Percentiles rank a stretch among this genome's conserved stretches.
phyloP scores from a whole-genome alignment of 2,329 filamentous ascomycete genomes.

The Penicillium freii region DNA sequence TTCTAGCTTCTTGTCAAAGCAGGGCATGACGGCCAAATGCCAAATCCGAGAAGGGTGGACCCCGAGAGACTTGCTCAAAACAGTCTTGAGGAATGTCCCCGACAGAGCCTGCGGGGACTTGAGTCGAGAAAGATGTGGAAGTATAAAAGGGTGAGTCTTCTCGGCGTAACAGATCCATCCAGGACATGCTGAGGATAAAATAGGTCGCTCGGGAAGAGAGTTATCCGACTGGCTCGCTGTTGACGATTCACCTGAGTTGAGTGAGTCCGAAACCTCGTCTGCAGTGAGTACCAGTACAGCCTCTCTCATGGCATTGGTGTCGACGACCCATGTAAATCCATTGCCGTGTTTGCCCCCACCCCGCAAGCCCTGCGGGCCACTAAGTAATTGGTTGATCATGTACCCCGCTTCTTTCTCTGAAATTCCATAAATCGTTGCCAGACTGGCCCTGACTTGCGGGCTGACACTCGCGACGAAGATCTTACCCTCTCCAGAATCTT shows the following conservation, averaged over 20 bases:
- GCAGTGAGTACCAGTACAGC: slow-evolving; percentile 77
- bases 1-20: slow-evolving; percentile 98
- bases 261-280: slow-evolving; percentile 62
- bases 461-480: slow-evolving; percentile 91
- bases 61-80: slow-evolving; percentile 68
- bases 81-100: slow-evolving; percentile 85
- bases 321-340: slow-evolving; percentile 83
- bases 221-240: slow-evolving; percentile 17
- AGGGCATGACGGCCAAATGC: slow-evolving; percentile 96
- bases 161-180: slow-evolving; percentile 99
- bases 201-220: slow-evolving; percentile 40
- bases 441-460: slow-evolving; percentile 82
- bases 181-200: slow-evolving; percentile 83
- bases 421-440: slow-evolving; percentile 79
- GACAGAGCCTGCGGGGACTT: slow-evolving; percentile 93
- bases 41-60: slow-evolving; percentile 80
- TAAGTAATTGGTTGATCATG: slow-evolving; percentile 79
- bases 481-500: slow-evolving; percentile 53
- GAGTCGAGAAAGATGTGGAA: slow-evolving; percentile 84
- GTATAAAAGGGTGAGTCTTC: slow-evolving; percentile 91
- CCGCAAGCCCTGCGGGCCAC: slow-evolving; percentile 66
- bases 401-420: slow-evolving; percentile 70
- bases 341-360: slow-evolving; percentile 70
- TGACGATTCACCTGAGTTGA: slow-evolving; percentile 15
- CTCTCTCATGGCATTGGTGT: slow-evolving; percentile 81